Evolutionary conservation across 192 early-diverging fungal genomes (phyloP).

Genomic region (Rhizophagus sp.): DNA sequence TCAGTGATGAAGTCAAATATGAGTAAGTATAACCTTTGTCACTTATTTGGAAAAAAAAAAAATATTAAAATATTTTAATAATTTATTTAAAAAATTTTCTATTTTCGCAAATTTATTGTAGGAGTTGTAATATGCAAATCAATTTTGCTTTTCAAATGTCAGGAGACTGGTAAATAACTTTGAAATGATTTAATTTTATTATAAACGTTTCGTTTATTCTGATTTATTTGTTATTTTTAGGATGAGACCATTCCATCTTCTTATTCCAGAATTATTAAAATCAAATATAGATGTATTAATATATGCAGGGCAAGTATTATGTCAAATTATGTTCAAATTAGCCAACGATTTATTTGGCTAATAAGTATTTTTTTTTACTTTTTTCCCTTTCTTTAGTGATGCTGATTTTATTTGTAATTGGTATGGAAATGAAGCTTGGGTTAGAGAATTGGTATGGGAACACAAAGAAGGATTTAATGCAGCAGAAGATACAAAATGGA

Average conservation of each 20-base stretch:
- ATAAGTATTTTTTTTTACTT: not conserved
- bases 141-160: slow-evolving; percentile 77
- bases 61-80: not conserved
- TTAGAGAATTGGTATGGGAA: slow-evolving; percentile 81
- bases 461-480: slow-evolving; percentile 69
- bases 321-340: slow-evolving; percentile 64
- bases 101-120: not conserved
- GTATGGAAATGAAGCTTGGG: slow-evolving; percentile 90
- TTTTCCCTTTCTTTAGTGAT: slow-evolving; percentile 55
- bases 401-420: slow-evolving; percentile 95
- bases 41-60: not conserved
- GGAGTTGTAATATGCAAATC: slow-evolving; percentile 82
- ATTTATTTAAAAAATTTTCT: not conserved
- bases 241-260: slow-evolving; percentile 61
- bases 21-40: slow-evolving; percentile 18
- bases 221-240: slow-evolving; percentile 51
- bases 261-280: not conserved
- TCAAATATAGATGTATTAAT: not conserved
- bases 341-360: not conserved
- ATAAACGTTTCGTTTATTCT: too few species aligned
- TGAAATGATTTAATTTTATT: not conserved
- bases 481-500: slow-evolving; percentile 73
- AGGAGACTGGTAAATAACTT: slow-evolving; percentile 66
- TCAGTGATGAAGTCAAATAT: slow-evolving; percentile 59
- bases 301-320: not conserved